Conservation (phyloP, 805 yeast species). For the Candida multigemmis region DNA sequence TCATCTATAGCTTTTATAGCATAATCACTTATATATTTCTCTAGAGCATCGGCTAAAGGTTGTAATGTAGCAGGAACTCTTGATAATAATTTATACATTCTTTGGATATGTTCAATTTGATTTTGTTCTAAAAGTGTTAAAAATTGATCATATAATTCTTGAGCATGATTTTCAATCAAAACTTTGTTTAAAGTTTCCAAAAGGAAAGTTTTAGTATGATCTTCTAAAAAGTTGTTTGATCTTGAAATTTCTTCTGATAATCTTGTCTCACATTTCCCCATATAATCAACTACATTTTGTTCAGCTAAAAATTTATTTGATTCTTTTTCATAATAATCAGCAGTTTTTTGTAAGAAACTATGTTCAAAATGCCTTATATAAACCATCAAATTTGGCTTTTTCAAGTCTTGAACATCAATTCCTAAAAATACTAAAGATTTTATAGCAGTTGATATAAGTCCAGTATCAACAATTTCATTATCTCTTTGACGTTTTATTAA, state of each 20-base stretch:
- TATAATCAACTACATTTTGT: constrained; percentile 84
- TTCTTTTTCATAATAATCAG: constrained; percentile 59
- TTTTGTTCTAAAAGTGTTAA: constrained; percentile 64
- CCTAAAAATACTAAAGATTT: constrained; percentile 86
- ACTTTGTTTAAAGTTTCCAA: constrained; percentile 69
- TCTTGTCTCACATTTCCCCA: constrained; percentile 76
- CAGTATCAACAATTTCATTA: constrained; percentile 63
- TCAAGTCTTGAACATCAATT: constrained; percentile 81
- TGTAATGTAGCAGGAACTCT: constrained; percentile 75
- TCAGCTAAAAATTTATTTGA: constrained; percentile 55
- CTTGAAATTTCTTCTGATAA: constrained; percentile 77
- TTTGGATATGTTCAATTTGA: constrained; percentile 62
- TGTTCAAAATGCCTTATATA: constrained; percentile 75
- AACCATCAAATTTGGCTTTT: constrained; percentile 73
- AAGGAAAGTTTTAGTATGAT: constrained; percentile 70
- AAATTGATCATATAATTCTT: constrained; percentile 69
- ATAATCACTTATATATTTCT: constrained; percentile 54
- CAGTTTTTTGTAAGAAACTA: constrained; percentile 64
- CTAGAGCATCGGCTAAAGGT: constrained; percentile 67
- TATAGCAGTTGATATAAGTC: constrained; percentile 62
- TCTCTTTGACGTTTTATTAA: constrained; percentile 73
- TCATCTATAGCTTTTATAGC: constrained; percentile 47
- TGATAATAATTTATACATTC: constrained; percentile 67
- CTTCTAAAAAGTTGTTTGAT: constrained; percentile 74
- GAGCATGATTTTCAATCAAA: constrained; percentile 72